Base-by-base conservation (phyloP, 1,139 yeast genomes). In the Yamadazyma kanchanaburiensis region DNA sequence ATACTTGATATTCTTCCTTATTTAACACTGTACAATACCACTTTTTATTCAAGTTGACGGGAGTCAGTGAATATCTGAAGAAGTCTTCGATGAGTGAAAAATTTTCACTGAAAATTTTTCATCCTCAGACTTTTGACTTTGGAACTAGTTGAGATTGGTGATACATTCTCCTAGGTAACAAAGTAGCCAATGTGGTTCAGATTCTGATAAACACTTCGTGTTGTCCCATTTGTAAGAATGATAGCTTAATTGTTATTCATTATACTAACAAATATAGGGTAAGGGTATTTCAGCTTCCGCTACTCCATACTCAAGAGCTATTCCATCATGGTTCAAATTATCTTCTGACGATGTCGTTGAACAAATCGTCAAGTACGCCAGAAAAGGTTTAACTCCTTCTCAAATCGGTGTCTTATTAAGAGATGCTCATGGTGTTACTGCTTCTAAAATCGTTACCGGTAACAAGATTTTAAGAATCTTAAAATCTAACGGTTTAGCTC, bases 341-440 rank as follows among this genome's bases (percentile, higher is more conserved):
- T 77, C 96, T 44, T 70, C 95, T 55, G 96, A 88, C 54, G 86
- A 88, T 53, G 94, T 91, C 59, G 88, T 89, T 71, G 98, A 94
- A 77, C 96, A 88, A 77, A 82, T 89, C 76, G 71, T 83, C 89
- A 94, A 91, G 85, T 87, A 88, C 79, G 98, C 99, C 66, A 88
- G 96, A 79, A 91, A 91, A 83, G 99, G 99, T 87, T 77, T 88
- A 70, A 87, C 97, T 56, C 99, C 99, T 61, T 91, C 98, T 59
- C 95, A 88, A 74, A 91, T 91, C 55, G 98, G 99, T 85, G 98
- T 91, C 63, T 74, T 88, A 63, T 87, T 91, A 71, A 89, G 99
- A 82, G 99, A 91, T 76, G 94, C 97, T 59, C 98, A 94, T 78
- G 98, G 98, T 75, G 97, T 91, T 60, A 82, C 96, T 66, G 96